Conservation (phyloP, 2,329 filamentous ascomycete species). For the Mollisiaceae sp. region DNA sequence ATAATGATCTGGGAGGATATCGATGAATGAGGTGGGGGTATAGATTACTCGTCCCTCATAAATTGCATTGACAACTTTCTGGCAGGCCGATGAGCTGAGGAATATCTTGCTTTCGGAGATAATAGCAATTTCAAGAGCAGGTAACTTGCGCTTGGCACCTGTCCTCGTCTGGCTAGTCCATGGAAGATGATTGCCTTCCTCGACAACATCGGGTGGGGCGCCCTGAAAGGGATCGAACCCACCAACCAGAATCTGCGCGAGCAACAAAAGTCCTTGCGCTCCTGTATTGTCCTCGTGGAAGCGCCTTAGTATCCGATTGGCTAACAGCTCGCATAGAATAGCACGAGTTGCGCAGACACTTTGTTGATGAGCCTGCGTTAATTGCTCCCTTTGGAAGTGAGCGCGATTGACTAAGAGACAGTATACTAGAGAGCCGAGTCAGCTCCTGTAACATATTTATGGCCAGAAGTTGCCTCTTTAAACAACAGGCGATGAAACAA, state of each 20-base stretch:
- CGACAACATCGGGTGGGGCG: slow-evolving; percentile 69
- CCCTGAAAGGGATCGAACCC: slow-evolving; percentile 88
- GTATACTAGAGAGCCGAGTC: slow-evolving; percentile 61
- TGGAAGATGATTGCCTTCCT: slow-evolving; percentile 53
- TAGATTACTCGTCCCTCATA: slow-evolving; percentile 83
- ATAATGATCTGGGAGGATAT: slow-evolving; percentile 85
- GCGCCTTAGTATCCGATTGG: slow-evolving; percentile 75
- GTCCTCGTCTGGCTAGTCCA: slow-evolving; percentile 48
- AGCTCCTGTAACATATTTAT: not conserved
- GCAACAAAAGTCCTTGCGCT: slow-evolving; percentile 69
- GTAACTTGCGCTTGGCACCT: slow-evolving; percentile 58
- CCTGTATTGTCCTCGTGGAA: slow-evolving; percentile 80
- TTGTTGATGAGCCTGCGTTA: slow-evolving; percentile 75
- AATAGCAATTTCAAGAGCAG: slow-evolving; percentile 82
- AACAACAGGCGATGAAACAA: no score
- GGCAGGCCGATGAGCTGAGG: slow-evolving; percentile 76
- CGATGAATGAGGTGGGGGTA: slow-evolving; percentile 80
- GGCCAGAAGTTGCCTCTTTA: no score
- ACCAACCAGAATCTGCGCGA: slow-evolving; percentile 81
- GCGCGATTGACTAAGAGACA: slow-evolving; percentile 82
- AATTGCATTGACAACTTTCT: slow-evolving; percentile 82
- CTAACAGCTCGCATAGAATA: slow-evolving; percentile 79
- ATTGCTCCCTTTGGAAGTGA: slow-evolving; percentile 80
- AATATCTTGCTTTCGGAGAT: slow-evolving; percentile 82
- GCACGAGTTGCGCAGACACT: slow-evolving; percentile 82